These are phyloP conservation scores for Tremella yokohamensis DNA, from an alignment of 768 basidiomycete genomes.

Conservation along the genomic window DNA sequence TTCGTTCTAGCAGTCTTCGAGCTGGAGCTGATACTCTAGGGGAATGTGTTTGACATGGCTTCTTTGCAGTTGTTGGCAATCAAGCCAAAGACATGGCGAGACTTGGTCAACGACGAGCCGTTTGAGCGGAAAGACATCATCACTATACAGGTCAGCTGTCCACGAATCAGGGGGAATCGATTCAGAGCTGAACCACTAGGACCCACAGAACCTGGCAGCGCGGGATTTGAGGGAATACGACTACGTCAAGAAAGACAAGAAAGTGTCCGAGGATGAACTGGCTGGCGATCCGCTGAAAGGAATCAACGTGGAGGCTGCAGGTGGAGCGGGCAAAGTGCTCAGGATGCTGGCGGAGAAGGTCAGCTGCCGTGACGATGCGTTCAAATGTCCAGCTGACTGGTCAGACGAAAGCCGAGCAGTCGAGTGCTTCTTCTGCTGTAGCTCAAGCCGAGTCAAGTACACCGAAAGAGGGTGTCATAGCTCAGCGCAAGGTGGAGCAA, in stretches of 20 bases:
- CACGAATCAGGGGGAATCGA: background rate
- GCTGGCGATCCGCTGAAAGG: conserved; percentile 47
- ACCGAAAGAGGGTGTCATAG: conserved; percentile 41
- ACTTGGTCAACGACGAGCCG: conserved; percentile 76
- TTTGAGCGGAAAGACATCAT: conserved; percentile 89
- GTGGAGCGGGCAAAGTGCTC: conserved; percentile 51
- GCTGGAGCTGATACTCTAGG: conserved; percentile 24
- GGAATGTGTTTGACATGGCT: conserved; percentile 51
- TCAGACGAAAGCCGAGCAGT: conserved; percentile 33
- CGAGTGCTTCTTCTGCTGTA: conserved; percentile 8
- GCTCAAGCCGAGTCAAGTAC: conserved; percentile 9
- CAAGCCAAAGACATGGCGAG: conserved; percentile 58
- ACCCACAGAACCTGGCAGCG: conserved; percentile 51
- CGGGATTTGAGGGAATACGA: conserved; percentile 54
- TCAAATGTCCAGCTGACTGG: conserved; percentile 7
- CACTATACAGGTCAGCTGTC: conserved; percentile 68
- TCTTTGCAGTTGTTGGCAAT: conserved; percentile 49
- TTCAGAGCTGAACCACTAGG: conserved; percentile 26
- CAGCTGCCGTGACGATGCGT: conserved; percentile 6
- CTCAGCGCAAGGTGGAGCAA: conserved; percentile 39
- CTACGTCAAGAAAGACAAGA: conserved; percentile 52
- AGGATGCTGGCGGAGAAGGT: conserved; percentile 51
- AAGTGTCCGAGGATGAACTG: conserved; percentile 43
- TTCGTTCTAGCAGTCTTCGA: background rate
- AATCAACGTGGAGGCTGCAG: conserved; percentile 53